These are phyloP conservation scores for Trichopus zeylanicus DNA, from an alignment of 116 monocot species.

Conservation along the genomic window DNA sequence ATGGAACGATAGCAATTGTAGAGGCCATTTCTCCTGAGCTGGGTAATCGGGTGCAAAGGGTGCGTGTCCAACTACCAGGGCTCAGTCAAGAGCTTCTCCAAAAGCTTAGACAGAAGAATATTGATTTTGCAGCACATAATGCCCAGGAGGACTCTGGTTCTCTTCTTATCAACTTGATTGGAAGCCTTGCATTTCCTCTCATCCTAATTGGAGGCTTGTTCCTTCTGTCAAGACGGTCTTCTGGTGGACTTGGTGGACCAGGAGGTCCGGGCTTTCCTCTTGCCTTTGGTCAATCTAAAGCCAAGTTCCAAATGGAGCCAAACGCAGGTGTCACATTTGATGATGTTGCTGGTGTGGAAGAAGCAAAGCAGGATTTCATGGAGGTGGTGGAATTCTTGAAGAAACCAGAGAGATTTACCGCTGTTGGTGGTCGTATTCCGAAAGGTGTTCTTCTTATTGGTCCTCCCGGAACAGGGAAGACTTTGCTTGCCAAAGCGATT, in stretches of 20 bases:
- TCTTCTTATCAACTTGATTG: slow-evolving; percentile 83
- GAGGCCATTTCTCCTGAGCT: slow-evolving; percentile 93
- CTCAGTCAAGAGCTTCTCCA: slow-evolving; percentile 92
- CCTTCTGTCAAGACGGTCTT: slow-evolving; percentile 73
- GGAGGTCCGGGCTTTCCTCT: slow-evolving; percentile 90
- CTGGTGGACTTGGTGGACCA: slow-evolving; percentile 82
- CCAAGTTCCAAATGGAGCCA: slow-evolving; percentile 94
- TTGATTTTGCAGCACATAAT: slow-evolving; percentile 96
- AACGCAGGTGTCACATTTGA: slow-evolving; percentile 73
- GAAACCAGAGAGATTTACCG: slow-evolving; percentile 29
- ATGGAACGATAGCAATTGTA: slow-evolving; percentile 96
- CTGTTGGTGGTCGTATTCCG: slow-evolving; percentile 29
- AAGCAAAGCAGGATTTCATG: slow-evolving; percentile 43
- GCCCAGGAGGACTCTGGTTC: slow-evolving; percentile 83
- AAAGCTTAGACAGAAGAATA: slow-evolving; percentile 79
- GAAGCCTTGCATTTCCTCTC: slow-evolving; percentile 89
- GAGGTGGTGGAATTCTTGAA: slow-evolving; percentile 36
- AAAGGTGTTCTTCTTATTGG: slow-evolving; percentile 68
- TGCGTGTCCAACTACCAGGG: slow-evolving; percentile 93
- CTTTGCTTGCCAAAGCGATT: slow-evolving; percentile 63
- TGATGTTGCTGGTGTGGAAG: slow-evolving; percentile 30
- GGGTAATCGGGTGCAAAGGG: slow-evolving; percentile 80
- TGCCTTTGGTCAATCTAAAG: slow-evolving; percentile 68
- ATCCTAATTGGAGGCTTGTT: slow-evolving; percentile 88
- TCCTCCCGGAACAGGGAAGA: slow-evolving; percentile 71